A percentile compares a stretch with the other conserved stretches of the same genome.
phyloP scores from a whole-genome alignment of 495 filamentous ascomycete genomes.

The Staphylotrichum tortipilum region DNA sequence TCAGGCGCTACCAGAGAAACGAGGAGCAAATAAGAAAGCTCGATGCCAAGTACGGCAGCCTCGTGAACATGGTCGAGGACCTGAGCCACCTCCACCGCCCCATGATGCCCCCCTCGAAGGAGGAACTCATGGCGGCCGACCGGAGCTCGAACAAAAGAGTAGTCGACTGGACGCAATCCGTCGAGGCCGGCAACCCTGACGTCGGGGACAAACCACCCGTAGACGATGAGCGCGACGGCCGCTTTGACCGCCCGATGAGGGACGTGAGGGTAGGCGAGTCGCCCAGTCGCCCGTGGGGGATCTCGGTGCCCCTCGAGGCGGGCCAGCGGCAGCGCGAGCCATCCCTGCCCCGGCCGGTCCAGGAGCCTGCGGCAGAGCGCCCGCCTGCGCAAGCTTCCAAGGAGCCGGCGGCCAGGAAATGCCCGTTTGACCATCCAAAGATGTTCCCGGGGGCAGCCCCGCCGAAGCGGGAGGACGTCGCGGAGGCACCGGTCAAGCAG shows the following conservation, averaged over 20 bases:
- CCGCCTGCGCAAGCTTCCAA: no score
- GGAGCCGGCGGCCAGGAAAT: constrained; percentile 26
- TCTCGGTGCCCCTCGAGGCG: constrained; percentile 48
- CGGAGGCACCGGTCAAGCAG: constrained; percentile 14
- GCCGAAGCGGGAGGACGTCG: constrained; percentile 4
- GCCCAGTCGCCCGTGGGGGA: constrained; percentile 85
- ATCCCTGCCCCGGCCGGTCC: constrained; percentile 33
- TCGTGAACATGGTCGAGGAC: constrained; percentile 85
- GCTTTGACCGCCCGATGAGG: constrained; percentile 72
- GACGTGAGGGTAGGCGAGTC: constrained; percentile 83
- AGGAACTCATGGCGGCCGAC: constrained; percentile 36
- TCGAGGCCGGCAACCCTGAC: constrained; percentile 44
- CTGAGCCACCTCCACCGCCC: constrained; percentile 75
- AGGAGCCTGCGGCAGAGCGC: no score
- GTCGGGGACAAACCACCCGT: constrained; percentile 23
- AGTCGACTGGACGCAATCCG: constrained; percentile 70
- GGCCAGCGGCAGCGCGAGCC: constrained; percentile 27
- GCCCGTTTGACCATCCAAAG: constrained; percentile 42
- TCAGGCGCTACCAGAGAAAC: constrained; percentile 76
- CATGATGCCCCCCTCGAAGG: constrained; percentile 57
- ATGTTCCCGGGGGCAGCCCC: constrained; percentile 18
- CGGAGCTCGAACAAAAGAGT: constrained; percentile 54
- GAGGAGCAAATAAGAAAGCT: constrained; percentile 71
- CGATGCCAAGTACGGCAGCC: constrained; percentile 82
- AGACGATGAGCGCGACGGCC: constrained; percentile 42